Conservation (phyloP, 495 filamentous ascomycete species). For the Recurvomyces mirabilis region DNA sequence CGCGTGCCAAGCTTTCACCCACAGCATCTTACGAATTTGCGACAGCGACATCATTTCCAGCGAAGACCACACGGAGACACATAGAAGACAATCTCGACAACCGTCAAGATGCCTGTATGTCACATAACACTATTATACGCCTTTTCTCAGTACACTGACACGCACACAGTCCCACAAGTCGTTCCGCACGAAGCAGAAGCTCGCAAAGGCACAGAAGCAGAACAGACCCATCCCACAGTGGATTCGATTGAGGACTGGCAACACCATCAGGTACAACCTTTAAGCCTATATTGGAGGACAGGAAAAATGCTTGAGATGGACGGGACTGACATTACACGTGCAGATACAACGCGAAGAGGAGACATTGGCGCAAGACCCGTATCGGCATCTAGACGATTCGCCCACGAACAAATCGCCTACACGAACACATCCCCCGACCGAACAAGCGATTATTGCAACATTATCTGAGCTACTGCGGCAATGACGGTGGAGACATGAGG, state of each 20-base stretch:
- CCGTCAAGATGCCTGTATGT: constrained; percentile 78
- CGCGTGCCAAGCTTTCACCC: no score
- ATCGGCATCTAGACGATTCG: constrained; percentile 74
- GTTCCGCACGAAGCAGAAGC: constrained; percentile 99
- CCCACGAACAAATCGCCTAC: constrained; percentile 1
- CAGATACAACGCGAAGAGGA: constrained; percentile 99
- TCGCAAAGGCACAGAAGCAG: constrained; percentile 98
- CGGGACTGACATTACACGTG: not conserved
- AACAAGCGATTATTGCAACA: no score
- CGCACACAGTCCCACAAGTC: constrained; percentile 82
- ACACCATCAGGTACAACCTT: constrained; percentile 83
- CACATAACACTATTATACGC: constrained; percentile 13
- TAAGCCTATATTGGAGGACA: not conserved
- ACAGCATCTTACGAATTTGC: constrained; percentile 7
- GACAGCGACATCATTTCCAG: constrained; percentile 8
- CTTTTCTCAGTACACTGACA: not conserved
- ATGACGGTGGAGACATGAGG: no score
- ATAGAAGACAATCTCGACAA: constrained; percentile 24
- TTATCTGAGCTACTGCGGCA: no score
- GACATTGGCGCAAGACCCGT: constrained; percentile 99
- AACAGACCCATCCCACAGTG: constrained; percentile 99
- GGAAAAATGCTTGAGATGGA: not conserved
- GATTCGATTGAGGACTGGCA: constrained; percentile 94
- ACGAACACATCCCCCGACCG: no score
- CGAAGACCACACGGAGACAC: not conserved